Conservation (phyloP, 169 alveolate genomes). For the Eimeria falciformis region DNA sequence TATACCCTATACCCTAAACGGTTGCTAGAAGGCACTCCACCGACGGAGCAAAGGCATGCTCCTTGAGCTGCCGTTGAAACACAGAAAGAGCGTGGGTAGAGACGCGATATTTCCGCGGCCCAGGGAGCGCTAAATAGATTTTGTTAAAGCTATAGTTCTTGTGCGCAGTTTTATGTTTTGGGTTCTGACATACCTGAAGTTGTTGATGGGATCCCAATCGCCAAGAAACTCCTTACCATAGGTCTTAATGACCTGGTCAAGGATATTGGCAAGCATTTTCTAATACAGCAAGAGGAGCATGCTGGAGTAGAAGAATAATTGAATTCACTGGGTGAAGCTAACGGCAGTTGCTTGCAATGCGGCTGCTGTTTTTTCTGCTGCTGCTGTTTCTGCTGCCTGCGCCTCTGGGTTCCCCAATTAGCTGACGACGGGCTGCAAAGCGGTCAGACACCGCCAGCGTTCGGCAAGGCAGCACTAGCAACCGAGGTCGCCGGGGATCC, state of each 20-base stretch:
- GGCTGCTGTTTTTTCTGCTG: slow-evolving; percentile 11
- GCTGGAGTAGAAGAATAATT: neutral
- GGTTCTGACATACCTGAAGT: slow-evolving; percentile 77
- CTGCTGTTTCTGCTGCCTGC: neutral
- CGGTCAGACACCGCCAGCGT: no score
- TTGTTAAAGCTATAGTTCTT: no score
- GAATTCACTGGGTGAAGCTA: neutral
- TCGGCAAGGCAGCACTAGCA: neutral
- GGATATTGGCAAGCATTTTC: slow-evolving; percentile 81
- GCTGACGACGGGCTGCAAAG: no score
- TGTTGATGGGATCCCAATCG: slow-evolving; percentile 86
- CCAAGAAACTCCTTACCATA: slow-evolving; percentile 85
- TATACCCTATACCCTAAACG: neutral
- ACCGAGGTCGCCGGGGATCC: neutral
- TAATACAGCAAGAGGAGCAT: neutral
- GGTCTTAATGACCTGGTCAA: slow-evolving; percentile 83
- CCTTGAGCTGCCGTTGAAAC: no score
- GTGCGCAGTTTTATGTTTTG: no score
- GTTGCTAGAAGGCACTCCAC: no score
- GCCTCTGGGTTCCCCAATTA: neutral
- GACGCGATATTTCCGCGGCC: no score
- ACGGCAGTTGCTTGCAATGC: neutral
- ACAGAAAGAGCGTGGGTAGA: no score
- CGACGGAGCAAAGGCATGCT: no score
- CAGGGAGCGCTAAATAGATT: no score